Evolutionary conservation across 768 basidiomycete species (phyloP).

Genomic region (Tremella mesenterica): DNA sequence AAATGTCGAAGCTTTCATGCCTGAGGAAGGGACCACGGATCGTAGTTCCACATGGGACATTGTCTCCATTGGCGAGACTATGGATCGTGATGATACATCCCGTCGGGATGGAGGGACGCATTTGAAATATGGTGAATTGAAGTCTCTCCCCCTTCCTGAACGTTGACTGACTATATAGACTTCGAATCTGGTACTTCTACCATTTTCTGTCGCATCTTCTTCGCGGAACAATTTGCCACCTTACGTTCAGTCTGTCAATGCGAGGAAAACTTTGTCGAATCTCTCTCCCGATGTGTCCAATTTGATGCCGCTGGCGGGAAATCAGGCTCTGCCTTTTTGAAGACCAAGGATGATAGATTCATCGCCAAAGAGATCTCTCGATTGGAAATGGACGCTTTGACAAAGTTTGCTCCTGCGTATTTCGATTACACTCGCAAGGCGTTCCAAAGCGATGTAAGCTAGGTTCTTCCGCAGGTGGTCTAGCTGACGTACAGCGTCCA

Average conservation of each 20-base stretch:
- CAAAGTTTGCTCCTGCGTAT: constrained; percentile 92
- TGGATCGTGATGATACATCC: constrained; percentile 34
- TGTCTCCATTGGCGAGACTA: constrained; percentile 63
- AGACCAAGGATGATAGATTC: constrained; percentile 95
- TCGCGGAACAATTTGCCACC: constrained; percentile 94
- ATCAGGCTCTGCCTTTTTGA: constrained; percentile 91
- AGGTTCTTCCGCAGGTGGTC: not conserved
- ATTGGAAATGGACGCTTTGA: constrained; percentile 86
- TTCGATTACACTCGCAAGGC: constrained; percentile 98
- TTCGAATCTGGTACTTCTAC: constrained; percentile 83
- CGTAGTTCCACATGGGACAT: constrained; percentile 87
- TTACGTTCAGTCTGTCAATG: constrained; percentile 85
- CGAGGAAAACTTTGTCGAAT: constrained; percentile 88
- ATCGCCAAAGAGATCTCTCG: constrained; percentile 93
- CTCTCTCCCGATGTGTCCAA: constrained; percentile 83
- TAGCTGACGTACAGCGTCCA: constrained; percentile 56
- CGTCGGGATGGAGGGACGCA: constrained; percentile 38
- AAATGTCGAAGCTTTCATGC: constrained; percentile 80
- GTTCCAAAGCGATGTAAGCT: constrained; percentile 66
- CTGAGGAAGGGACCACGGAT: constrained; percentile 74
- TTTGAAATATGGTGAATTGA: constrained; percentile 42
- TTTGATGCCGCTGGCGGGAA: constrained; percentile 95
- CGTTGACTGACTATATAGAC: constrained; percentile 48
- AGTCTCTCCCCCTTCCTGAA: constrained; percentile 1
- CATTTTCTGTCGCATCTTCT: constrained; percentile 88